Evolutionary conservation across 2,329 filamentous ascomycete genomes (phyloP).

Genomic region (Paraphoma sp.): DNA sequence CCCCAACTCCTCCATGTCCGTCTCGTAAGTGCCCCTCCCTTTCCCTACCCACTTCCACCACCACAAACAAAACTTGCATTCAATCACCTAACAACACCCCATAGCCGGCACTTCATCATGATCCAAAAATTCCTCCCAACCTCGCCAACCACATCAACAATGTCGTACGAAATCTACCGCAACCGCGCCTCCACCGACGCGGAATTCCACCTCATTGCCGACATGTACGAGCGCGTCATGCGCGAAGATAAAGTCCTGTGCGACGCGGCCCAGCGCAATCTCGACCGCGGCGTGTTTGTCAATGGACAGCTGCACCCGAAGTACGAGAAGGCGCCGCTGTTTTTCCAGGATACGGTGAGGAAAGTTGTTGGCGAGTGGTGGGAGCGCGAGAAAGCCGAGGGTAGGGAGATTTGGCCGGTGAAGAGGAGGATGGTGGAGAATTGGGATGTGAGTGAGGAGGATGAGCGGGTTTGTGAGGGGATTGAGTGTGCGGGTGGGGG

Average conservation of each 20-base stretch:
- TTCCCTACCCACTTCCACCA: background rate
- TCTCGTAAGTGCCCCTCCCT: slow-evolving; percentile 14
- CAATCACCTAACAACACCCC: background rate
- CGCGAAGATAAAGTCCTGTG: slow-evolving; percentile 69
- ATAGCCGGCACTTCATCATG: slow-evolving; percentile 62
- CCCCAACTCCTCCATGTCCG: slow-evolving; percentile 29
- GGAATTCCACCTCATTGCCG: slow-evolving; percentile 62
- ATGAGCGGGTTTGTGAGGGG: slow-evolving; percentile 53
- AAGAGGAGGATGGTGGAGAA: slow-evolving; percentile 54
- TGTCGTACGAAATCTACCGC: slow-evolving; percentile 68
- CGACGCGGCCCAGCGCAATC: slow-evolving; percentile 63
- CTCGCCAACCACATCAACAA: slow-evolving; percentile 55
- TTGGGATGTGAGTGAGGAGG: slow-evolving; percentile 50
- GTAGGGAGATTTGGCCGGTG: slow-evolving; percentile 25
- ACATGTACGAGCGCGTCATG: slow-evolving; percentile 69
- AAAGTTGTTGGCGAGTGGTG: slow-evolving; percentile 49
- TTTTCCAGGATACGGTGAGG: slow-evolving; percentile 60
- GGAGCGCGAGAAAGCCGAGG: slow-evolving; percentile 21
- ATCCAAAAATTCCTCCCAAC: slow-evolving; percentile 66
- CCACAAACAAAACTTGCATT: background rate
- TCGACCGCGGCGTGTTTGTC: slow-evolving; percentile 65
- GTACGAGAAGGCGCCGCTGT: slow-evolving; percentile 63
- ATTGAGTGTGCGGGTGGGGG: slow-evolving; percentile 14
- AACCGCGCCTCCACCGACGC: slow-evolving; percentile 64
- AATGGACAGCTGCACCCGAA: slow-evolving; percentile 67